phyloP scores from a whole-genome alignment of 2,329 filamentous ascomycete species.

The Uncinocarpus reesii region DNA sequence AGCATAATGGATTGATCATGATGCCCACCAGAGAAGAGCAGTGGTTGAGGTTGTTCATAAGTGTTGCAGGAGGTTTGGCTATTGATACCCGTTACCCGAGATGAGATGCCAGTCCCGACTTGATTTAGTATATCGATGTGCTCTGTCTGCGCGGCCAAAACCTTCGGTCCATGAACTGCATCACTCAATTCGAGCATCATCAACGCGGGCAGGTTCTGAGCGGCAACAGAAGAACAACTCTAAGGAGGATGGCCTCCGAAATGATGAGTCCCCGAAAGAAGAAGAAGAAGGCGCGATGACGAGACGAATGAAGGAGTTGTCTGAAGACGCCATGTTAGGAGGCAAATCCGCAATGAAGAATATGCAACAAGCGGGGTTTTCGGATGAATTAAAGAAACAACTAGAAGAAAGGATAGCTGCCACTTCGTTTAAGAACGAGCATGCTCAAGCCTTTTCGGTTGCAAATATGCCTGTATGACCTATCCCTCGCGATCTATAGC shows the following conservation, averaged over 20 bases:
- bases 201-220: slow-evolving; percentile 11
- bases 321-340: slow-evolving; percentile 48
- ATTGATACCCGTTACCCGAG: no score
- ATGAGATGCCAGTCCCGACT: slow-evolving; percentile 6
- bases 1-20: background rate
- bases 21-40: background rate
- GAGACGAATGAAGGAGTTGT: slow-evolving; percentile 49
- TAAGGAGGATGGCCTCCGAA: slow-evolving; percentile 1
- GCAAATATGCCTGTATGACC: slow-evolving; percentile 45
- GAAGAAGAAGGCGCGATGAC: slow-evolving; percentile 48
- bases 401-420: slow-evolving; percentile 50
- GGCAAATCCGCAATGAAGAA: slow-evolving; percentile 46
- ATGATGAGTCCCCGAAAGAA: slow-evolving; percentile 18
- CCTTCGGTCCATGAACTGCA: background rate
- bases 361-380: slow-evolving; percentile 53
- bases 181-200: background rate
- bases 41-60: no score
- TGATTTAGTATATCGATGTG: slow-evolving; percentile 18
- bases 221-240: slow-evolving; percentile 10
- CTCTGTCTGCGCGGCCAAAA: slow-evolving; percentile 14
- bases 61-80: no score
- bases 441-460: slow-evolving; percentile 46
- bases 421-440: slow-evolving; percentile 45
- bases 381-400: slow-evolving; percentile 48
- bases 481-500: no score